Percentiles rank a stretch among this genome's conserved stretches.
These are phyloP conservation scores for Dioszegia hungarica DNA, from an alignment of 768 basidiomycete species.

Conservation along the genomic window DNA sequence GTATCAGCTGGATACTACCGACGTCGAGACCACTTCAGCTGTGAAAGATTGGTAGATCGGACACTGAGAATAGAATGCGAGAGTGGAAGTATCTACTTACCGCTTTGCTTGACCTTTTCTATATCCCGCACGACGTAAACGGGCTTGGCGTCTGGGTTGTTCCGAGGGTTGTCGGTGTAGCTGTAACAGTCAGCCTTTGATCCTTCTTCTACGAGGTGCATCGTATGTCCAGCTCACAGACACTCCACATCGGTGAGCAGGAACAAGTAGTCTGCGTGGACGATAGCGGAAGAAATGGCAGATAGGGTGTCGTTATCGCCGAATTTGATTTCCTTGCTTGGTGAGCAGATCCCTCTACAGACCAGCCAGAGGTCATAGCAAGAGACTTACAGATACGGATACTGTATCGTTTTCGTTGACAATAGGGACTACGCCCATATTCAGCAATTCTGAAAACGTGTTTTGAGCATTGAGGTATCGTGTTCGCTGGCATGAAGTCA, in stretches of 20 bases:
- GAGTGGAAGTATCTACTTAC: constrained; percentile 50
- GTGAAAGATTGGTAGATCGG: too few relatives aligned
- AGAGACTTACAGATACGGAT: constrained; percentile 76
- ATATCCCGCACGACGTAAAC: constrained; percentile 82
- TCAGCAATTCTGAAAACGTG: constrained; percentile 82
- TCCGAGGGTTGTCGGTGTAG: constrained; percentile 91
- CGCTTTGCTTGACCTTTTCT: constrained; percentile 70
- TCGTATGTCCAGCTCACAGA: constrained; percentile 50
- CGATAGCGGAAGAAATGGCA: constrained; percentile 94
- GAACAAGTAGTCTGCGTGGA: constrained; percentile 95
- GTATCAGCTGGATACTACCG: too few relatives aligned
- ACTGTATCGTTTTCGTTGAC: constrained; percentile 99
- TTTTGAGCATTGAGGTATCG: constrained; percentile 95
- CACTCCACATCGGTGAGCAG: constrained; percentile 95
- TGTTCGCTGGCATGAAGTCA: constrained; percentile 66
- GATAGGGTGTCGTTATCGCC: constrained; percentile 98
- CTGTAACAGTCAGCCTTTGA: constrained; percentile 6
- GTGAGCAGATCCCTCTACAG: too few relatives aligned
- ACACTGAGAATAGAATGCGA: too few relatives aligned
- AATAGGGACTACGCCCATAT: constrained; percentile 93
- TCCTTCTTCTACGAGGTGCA: background rate
- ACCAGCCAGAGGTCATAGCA: too few relatives aligned
- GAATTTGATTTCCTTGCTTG: constrained; percentile 99
- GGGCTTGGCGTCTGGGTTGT: constrained; percentile 72
- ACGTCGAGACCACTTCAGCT: too few relatives aligned